Conservation (phyloP, 768 basidiomycete species). For the Amanita thiersii region DNA sequence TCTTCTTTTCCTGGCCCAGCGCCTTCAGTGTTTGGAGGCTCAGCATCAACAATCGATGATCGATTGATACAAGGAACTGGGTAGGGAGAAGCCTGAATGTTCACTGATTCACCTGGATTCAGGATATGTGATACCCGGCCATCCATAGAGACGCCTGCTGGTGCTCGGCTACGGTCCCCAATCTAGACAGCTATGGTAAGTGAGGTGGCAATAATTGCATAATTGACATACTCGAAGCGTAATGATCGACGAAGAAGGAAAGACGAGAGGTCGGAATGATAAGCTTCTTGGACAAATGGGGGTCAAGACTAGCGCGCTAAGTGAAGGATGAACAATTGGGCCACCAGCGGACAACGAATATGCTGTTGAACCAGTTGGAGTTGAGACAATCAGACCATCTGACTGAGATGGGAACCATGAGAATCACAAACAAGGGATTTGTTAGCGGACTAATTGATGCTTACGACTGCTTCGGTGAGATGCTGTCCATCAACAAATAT, state of each 20-base stretch:
- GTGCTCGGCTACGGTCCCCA: slow-evolving; percentile 74
- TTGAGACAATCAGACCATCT: slow-evolving; percentile 90
- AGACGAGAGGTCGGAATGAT: slow-evolving; percentile 86
- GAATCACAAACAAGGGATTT: slow-evolving; percentile 8
- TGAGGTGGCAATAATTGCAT: background rate
- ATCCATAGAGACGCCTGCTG: slow-evolving; percentile 90
- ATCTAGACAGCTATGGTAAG: slow-evolving; percentile 41
- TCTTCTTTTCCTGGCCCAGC: slow-evolving; percentile 77
- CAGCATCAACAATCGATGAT: slow-evolving; percentile 60
- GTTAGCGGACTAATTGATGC: slow-evolving; percentile 21
- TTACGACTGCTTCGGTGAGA: slow-evolving; percentile 88
- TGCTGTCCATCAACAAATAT: slow-evolving; percentile 93
- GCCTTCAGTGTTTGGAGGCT: slow-evolving; percentile 46
- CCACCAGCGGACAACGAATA: slow-evolving; percentile 95
- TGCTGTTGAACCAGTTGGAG: slow-evolving; percentile 94
- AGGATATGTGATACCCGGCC: slow-evolving; percentile 80
- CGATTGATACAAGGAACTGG: slow-evolving; percentile 93
- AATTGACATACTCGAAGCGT: slow-evolving; percentile 54
- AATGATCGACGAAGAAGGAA: slow-evolving; percentile 74
- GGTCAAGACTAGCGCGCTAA: slow-evolving; percentile 84
- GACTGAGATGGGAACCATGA: slow-evolving; percentile 46
- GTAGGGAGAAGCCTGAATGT: slow-evolving; percentile 76
- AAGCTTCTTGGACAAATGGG: slow-evolving; percentile 95
- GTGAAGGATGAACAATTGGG: slow-evolving; percentile 90
- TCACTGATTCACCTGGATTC: slow-evolving; percentile 78